Evolutionary conservation across 805 yeast species (phyloP).

Genomic region (Starmerella vaccinii): DNA sequence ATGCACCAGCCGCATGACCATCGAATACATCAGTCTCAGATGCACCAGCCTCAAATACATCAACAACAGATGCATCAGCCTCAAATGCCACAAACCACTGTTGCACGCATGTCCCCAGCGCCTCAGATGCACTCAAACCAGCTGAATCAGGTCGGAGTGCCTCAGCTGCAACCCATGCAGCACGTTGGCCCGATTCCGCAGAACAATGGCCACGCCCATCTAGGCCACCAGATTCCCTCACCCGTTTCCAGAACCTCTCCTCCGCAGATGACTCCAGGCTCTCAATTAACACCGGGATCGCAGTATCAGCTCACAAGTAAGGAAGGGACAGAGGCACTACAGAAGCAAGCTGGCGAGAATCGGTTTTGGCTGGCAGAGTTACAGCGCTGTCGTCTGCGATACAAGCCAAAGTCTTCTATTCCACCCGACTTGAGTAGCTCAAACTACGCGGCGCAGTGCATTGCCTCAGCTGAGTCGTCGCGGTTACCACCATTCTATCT

Average conservation of each 20-base stretch:
- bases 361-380: conserved; percentile 7
- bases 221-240: background rate
- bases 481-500: conserved; percentile 34
- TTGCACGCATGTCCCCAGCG: conserved; percentile 1
- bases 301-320: conserved; percentile 1
- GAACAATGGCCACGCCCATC: background rate
- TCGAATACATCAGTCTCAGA: background rate
- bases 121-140: background rate
- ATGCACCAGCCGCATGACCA: background rate
- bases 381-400: conserved; percentile 19
- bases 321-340: background rate
- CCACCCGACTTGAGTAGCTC: conserved; percentile 32
- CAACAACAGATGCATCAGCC: background rate
- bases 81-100: background rate
- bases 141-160: background rate
- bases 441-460: conserved; percentile 34
- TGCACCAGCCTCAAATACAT: background rate
- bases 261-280: background rate
- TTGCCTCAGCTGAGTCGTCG: conserved; percentile 35
- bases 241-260: background rate
- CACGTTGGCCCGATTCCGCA: background rate
- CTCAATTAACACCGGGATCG: conserved; percentile 5
- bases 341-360: background rate
- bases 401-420: conserved; percentile 34
- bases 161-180: background rate